Conservation (phyloP, 1,139 yeast species). For the Hemisphaericaspora xylanilytica region DNA sequence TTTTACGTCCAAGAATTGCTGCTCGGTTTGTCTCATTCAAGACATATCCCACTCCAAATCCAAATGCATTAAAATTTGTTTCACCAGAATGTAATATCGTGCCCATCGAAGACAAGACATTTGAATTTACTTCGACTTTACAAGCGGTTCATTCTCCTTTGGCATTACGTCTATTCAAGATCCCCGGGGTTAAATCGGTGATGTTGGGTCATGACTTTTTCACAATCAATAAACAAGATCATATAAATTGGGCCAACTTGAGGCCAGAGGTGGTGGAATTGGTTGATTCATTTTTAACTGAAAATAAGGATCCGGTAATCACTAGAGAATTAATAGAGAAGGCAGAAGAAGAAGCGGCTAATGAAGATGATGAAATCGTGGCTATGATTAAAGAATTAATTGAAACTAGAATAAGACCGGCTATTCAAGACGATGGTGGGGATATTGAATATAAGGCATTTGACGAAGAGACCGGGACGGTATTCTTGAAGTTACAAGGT, state of each 20-base stretch:
- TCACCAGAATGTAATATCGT: constrained; percentile 48
- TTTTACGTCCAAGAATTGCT: constrained; percentile 3
- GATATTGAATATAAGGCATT: constrained; percentile 72
- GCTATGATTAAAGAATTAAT: constrained; percentile 60
- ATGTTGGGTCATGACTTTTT: constrained; percentile 74
- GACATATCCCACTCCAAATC: constrained; percentile 76
- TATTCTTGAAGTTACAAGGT: constrained; percentile 72
- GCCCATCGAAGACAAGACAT: constrained; percentile 63
- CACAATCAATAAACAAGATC: constrained; percentile 48
- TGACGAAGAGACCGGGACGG: constrained; percentile 67
- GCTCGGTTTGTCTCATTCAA: constrained; percentile 35
- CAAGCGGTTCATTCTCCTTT: constrained; percentile 78
- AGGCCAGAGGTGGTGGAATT: constrained; percentile 45
- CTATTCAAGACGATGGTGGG: constrained; percentile 79
- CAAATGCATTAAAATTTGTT: constrained; percentile 81
- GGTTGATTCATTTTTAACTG: constrained; percentile 37
- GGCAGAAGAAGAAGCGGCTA: constrained; percentile 31
- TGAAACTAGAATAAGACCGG: constrained; percentile 62
- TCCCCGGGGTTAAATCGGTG: constrained; percentile 82
- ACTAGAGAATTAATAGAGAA: constrained; percentile 47
- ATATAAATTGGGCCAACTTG: constrained; percentile 46
- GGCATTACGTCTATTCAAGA: constrained; percentile 72
- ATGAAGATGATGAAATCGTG: constrained; percentile 51
- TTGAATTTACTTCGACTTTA: constrained; percentile 67
- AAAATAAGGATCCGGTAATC: constrained; percentile 46